These are phyloP conservation scores for Raddia guianensis DNA, from an alignment of 176 grass and related monocot genomes.

Conservation along the genomic window DNA sequence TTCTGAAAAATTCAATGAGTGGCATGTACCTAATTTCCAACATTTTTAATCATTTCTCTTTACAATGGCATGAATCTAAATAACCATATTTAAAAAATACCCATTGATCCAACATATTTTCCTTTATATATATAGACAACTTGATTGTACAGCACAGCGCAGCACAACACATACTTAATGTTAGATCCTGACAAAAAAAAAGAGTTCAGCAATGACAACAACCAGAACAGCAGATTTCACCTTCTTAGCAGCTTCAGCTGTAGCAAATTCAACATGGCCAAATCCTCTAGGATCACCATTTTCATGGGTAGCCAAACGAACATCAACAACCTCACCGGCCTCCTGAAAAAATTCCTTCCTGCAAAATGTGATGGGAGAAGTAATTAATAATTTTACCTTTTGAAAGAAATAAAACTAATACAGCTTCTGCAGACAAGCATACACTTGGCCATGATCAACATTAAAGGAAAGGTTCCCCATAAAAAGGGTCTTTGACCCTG, in stretches of 20 bases:
- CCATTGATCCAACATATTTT: neutral
- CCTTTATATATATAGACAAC: neutral
- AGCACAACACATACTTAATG: neutral
- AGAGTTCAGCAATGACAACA: neutral
- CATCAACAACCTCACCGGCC: conserved; percentile 64
- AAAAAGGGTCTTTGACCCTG: conserved; percentile 63
- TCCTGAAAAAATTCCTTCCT: conserved; percentile 73
- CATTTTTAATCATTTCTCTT: too few relatives aligned
- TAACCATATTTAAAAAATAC: neutral
- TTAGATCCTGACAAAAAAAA: neutral
- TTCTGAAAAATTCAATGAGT: too few relatives aligned
- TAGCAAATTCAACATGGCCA: conserved; percentile 78
- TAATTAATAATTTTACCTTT: neutral
- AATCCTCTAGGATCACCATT: conserved; percentile 66
- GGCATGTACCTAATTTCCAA: too few relatives aligned
- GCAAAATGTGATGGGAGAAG: conserved; percentile 4
- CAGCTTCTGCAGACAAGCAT: conserved; percentile 18
- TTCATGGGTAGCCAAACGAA: conserved; percentile 53
- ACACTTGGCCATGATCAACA: conserved; percentile 54
- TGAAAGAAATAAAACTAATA: neutral
- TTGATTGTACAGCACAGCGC: neutral
- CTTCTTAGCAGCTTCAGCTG: conserved; percentile 63
- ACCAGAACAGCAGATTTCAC: conserved; percentile 29
- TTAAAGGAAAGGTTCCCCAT: conserved; percentile 56
- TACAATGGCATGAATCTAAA: too few relatives aligned